Evolutionary conservation across 345 rosid species (phyloP), one percentile per base, ranked within the genome.

Genomic region (Boechera retrofracta): DNA sequence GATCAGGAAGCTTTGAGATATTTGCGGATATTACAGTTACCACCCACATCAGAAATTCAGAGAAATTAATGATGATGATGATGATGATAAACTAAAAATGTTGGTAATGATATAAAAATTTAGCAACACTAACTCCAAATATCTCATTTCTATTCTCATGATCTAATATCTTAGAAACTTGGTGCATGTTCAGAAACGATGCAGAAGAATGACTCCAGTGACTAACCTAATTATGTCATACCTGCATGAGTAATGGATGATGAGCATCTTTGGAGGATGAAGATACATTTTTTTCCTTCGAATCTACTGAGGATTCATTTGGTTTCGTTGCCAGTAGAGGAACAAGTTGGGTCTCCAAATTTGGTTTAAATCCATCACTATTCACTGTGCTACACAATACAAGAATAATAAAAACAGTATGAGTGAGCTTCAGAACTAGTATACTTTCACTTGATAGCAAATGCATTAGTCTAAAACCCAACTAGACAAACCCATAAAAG

Each of bases 211-310:
- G 16, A 69, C 24, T 62, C 51, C 41, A 15, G 21, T 16, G 4
- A 77, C 5, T 11, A 69, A 16, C 10, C 29, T 6, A 42, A 31
- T 64, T 64, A 63, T 56, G 4, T 6, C 15, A 71, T 77, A 88
- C 98, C 94, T 88, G 97, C 89, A 94, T 86, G 78, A 92, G 97
- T 78, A 90, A 80, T 31, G 98, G 88, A 79, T 90, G 97, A 81
- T 94, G 97, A 71, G 76, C 81, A 73, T 79, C 87, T 82, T 84
- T 90, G 15, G 88, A 83, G 58, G 88, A 82, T 1, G 75, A 45
- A 29, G 81, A 61, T 21, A 59, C 65, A 26, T 56, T 79, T 79
- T 86, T 85, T 60, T 86, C 92, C 83, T 86, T 85, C 0, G 83
- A 79, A 26, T 85, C 91, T n/a, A 8, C 29, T 26, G 83, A 66